These are phyloP conservation scores for Hypoxylon sp. DNA, from an alignment of 2,329 filamentous ascomycete genomes.

Conservation along the genomic window DNA sequence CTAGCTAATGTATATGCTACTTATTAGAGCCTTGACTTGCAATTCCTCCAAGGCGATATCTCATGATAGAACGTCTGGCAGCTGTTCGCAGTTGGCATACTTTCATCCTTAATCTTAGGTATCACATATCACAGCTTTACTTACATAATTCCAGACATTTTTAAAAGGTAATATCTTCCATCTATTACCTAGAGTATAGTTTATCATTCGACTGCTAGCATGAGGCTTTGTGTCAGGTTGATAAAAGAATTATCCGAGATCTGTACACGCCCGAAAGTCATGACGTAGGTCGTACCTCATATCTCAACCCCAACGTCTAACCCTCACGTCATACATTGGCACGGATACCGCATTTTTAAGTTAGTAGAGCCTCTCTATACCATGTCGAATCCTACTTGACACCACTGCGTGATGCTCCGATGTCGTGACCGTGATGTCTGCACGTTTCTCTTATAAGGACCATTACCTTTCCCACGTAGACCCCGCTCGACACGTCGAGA, in stretches of 20 bases:
- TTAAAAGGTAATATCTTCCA: no score
- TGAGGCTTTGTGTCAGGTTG: no score
- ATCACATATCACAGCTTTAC: no score
- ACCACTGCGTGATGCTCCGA: conserved; percentile 28
- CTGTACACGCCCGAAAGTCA: conserved; percentile 20
- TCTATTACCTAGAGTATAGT: no score
- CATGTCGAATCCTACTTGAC: conserved; percentile 13
- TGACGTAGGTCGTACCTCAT: conserved; percentile 31
- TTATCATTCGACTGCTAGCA: no score
- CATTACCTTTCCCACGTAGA: background rate
- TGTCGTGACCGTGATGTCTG: conserved; percentile 29
- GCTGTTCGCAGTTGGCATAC: background rate
- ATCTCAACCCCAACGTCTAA: conserved; percentile 11
- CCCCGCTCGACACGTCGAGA: background rate
- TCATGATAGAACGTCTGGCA: no score
- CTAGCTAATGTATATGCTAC: conserved; percentile 2
- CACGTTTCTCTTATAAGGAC: conserved; percentile 10
- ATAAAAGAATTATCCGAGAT: background rate
- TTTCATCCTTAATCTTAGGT: background rate
- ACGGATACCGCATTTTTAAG: conserved; percentile 17
- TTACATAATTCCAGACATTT: background rate
- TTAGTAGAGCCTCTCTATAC: conserved; percentile 9
- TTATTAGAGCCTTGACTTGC: no score
- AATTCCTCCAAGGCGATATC: no score
- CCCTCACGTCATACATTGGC: conserved; percentile 35